These are phyloP conservation scores for Physcia stellaris DNA, from an alignment of 495 filamentous ascomycete species.

Conservation along the genomic window DNA sequence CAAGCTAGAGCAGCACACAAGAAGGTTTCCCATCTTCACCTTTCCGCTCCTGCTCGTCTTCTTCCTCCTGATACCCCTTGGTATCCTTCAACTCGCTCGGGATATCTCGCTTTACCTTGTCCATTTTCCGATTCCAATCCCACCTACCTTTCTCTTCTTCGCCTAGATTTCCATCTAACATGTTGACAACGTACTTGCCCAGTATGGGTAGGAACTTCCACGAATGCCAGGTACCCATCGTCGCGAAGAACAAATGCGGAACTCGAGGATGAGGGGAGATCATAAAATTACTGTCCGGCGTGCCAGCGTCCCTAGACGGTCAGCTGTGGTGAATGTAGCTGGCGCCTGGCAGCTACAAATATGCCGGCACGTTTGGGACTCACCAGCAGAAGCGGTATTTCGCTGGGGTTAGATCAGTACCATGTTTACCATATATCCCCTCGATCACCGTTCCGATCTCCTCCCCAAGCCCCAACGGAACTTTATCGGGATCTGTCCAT, in stretches of 20 bases:
- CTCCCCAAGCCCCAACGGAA: background rate
- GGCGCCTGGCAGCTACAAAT: background rate
- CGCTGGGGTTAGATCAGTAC: background rate
- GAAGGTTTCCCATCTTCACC: no score
- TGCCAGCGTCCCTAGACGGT: background rate
- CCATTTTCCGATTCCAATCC: constrained; percentile 34
- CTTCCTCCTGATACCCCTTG: background rate
- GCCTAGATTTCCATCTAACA: constrained; percentile 36
- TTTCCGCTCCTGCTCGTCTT: background rate
- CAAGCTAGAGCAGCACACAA: no score
- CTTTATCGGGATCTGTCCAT: background rate
- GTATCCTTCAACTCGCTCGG: constrained; percentile 1
- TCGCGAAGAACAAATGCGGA: constrained; percentile 34
- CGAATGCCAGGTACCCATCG: constrained; percentile 35
- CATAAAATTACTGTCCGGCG: background rate
- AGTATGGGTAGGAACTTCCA: constrained; percentile 51
- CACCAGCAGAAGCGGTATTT: background rate
- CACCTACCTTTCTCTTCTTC: constrained; percentile 30
- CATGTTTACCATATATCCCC: background rate
- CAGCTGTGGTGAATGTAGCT: background rate
- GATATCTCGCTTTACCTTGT: background rate
- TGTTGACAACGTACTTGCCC: constrained; percentile 41
- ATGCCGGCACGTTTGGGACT: background rate
- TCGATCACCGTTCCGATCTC: background rate
- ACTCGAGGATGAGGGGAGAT: constrained; percentile 31